Base-by-base conservation (phyloP, 345 rosid genomes). In the Theobroma cacao region DNA sequence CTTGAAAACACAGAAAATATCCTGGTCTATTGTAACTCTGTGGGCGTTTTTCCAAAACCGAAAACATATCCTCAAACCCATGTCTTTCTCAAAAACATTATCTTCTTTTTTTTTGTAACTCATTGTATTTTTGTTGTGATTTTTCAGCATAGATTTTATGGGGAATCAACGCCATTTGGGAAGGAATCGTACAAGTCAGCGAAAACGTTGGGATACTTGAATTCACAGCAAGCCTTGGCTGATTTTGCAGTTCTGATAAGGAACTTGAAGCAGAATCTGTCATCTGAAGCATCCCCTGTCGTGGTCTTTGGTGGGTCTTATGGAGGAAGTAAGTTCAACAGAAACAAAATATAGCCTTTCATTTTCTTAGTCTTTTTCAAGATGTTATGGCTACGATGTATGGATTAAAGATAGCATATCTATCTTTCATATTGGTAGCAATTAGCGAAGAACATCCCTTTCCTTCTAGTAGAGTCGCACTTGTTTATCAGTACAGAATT, bases 231-330 rank as follows among this genome's bases (percentile, higher is more conserved):
- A 81, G 95, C 94, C 2, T 81, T 94, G 83, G 95, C 97, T 81
- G 98, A 91, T 86, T 92, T 74, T 83, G 93, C 94, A 4, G 80
- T 89, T 76, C 38, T 93, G 61, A 88, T 93, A 74, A 86, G 89
- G 82, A 89, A 90, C 85, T 85, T 91, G 86, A 93, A 93, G 88
- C 88, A 87, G 63, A 89, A 93, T 56, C 86, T 93, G 59, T 85
- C 92, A 34, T 87, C 94, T 8, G 93, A 93, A 81, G 81, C 88
- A 40, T 91, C 98, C 3, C 93, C 98, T 13, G 94, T 91, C 22
- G 89, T 93, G 71, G 93, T 89, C 86, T 90, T 93, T 72, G 98
- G 98, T 74, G 98, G 92, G 50, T 93, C 98, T 69, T 93, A 91
- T 83, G 98, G 98, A 82, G 98, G 97, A 89, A 91, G 98, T 90